phyloP scores from a whole-genome alignment of 2,329 filamentous ascomycete species.

The Phoma sp. region DNA sequence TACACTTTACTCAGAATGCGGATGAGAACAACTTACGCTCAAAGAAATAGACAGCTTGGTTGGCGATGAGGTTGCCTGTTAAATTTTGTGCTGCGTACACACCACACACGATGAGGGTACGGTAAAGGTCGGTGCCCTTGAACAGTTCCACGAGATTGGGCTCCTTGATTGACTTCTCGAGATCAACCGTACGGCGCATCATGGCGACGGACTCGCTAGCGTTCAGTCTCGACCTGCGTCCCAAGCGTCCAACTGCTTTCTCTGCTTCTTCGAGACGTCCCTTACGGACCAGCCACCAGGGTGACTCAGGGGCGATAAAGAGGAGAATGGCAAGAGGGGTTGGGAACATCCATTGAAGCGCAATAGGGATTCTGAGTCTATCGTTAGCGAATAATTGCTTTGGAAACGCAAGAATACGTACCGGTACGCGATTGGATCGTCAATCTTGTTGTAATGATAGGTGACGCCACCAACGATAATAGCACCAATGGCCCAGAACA shows the following conservation, averaged over 20 bases:
- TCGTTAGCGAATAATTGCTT: slow-evolving; percentile 15
- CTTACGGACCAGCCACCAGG: slow-evolving; percentile 59
- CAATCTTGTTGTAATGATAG: slow-evolving; percentile 58
- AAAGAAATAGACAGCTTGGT: slow-evolving; percentile 70
- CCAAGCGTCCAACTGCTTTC: slow-evolving; percentile 59
- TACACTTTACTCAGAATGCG: slow-evolving; percentile 31
- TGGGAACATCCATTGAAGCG: slow-evolving; percentile 56
- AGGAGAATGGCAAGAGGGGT: slow-evolving; percentile 54
- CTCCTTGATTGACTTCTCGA: slow-evolving; percentile 59
- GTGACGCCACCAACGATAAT: slow-evolving; percentile 68
- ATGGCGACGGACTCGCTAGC: slow-evolving; percentile 61
- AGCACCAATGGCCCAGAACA: slow-evolving; percentile 69
- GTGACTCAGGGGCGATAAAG: slow-evolving; percentile 61
- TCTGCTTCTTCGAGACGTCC: slow-evolving; percentile 53
- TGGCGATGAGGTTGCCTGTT: slow-evolving; percentile 69
- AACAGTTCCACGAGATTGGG: slow-evolving; percentile 61
- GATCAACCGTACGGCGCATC: slow-evolving; percentile 65
- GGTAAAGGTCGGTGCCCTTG: slow-evolving; percentile 62
- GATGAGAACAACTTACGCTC: slow-evolving; percentile 51
- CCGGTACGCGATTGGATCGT: slow-evolving; percentile 27
- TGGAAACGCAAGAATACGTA: slow-evolving; percentile 7
- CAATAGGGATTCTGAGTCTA: slow-evolving; percentile 35
- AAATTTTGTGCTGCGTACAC: slow-evolving; percentile 68
- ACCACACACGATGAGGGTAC: slow-evolving; percentile 63
- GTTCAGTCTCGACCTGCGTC: slow-evolving; percentile 52